A percentile compares a stretch with the other conserved stretches of the same genome.
phyloP scores from a whole-genome alignment of 257 asterid species.

The Mentha longifolia region DNA sequence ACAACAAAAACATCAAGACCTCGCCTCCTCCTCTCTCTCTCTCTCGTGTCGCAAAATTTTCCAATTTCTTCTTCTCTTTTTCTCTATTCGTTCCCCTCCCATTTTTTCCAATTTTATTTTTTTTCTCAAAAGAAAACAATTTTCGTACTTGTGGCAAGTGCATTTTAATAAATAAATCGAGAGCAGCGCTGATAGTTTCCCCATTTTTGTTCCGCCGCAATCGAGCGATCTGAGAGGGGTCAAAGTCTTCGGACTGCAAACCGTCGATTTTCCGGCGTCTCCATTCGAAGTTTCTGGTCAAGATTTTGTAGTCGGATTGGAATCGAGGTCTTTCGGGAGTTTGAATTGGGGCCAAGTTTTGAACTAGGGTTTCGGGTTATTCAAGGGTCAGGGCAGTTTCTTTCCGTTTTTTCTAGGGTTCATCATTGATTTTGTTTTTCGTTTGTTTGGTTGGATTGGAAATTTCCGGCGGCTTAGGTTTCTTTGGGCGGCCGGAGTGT shows the following conservation, averaged over 20 bases:
- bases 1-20: constrained; percentile 36
- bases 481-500: constrained; percentile 25
- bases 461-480: constrained; percentile 14
- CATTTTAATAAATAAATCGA: constrained; percentile 28
- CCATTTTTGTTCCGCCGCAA: constrained; percentile 56
- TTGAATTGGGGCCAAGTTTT: constrained; percentile 28
- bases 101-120: neutral
- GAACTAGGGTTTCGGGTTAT: constrained; percentile 65
- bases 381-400: constrained; percentile 29
- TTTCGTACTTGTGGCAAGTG: constrained; percentile 15
- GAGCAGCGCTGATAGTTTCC: constrained; percentile 27
- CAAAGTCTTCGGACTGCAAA: constrained; percentile 40
- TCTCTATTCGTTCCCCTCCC: constrained; percentile 26
- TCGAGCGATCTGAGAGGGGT: constrained; percentile 58
- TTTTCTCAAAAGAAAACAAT: neutral
- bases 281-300: constrained; percentile 26
- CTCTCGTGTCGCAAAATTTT: constrained; percentile 35
- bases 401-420: constrained; percentile 12
- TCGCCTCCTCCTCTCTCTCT: constrained; percentile 42
- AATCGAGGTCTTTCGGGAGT: constrained; percentile 30
- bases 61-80: constrained; percentile 39
- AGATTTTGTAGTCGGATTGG: constrained; percentile 35
- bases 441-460: neutral
- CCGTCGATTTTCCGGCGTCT: constrained; percentile 37
- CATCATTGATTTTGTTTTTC: constrained; percentile 8